Conservation (phyloP, 371 early-diverging fungal genomes). For the Funneliformis caledonium region DNA sequence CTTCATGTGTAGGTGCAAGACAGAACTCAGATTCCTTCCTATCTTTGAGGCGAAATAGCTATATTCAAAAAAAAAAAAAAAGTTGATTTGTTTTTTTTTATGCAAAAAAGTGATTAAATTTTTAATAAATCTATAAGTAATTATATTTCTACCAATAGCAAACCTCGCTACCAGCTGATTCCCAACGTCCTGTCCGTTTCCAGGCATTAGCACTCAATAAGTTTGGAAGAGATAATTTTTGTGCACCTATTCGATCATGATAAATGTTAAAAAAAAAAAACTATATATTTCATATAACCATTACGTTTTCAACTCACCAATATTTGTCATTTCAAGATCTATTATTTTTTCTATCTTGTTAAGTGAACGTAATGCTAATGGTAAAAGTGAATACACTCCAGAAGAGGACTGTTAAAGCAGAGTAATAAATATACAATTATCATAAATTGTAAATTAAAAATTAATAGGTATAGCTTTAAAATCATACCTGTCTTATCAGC, state of each 20-base stretch:
- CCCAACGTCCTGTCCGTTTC: conserved; percentile 82
- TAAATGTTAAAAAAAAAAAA: not conserved
- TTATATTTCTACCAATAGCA: not conserved
- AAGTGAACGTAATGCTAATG: conserved; percentile 75
- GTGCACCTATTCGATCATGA: conserved; percentile 57
- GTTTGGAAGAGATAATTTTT: conserved; percentile 75
- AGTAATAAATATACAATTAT: too few species aligned
- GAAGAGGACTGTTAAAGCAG: conserved; percentile 61
- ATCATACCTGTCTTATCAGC: conserved; percentile 57
- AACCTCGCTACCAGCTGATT: conserved; percentile 72
- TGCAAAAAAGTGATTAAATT: not conserved
- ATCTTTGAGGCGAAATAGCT: conserved; percentile 82
- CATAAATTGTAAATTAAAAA: not conserved
- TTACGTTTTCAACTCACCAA: conserved; percentile 53
- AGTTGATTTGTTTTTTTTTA: not conserved
- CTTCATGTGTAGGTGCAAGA: conserved; percentile 91
- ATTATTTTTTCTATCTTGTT: conserved; percentile 78
- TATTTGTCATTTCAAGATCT: conserved; percentile 76
- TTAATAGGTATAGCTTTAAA: not conserved
- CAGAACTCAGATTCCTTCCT: conserved; percentile 73
- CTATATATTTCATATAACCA: not conserved
- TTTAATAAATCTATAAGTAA: not conserved
- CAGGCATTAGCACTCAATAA: conserved; percentile 71
- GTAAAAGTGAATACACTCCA: conserved; percentile 83
- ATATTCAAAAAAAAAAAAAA: not conserved